Conservation (phyloP, 2,329 filamentous ascomycete genomes). For the Pestalotiopsis sp. region DNA sequence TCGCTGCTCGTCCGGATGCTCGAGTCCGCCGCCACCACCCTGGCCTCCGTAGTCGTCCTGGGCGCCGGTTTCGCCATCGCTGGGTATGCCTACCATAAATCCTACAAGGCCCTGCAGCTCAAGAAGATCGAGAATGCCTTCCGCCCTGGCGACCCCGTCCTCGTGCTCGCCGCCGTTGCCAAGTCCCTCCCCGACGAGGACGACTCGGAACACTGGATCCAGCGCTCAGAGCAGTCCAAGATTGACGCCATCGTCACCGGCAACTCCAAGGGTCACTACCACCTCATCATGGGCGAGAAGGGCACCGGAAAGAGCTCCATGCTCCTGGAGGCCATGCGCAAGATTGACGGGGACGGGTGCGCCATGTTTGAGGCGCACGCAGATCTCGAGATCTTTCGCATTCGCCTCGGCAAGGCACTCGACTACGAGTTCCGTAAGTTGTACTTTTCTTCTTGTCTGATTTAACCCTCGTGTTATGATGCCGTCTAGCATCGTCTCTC, state of each 20-base stretch:
- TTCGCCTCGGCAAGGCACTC: conserved; percentile 87
- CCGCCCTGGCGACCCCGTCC: conserved; percentile 85
- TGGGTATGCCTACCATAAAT: conserved; percentile 77
- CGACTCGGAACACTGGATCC: conserved; percentile 72
- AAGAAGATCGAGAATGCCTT: conserved; percentile 93
- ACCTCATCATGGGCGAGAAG: conserved; percentile 91
- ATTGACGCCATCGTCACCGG: conserved; percentile 86
- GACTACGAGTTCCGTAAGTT: conserved; percentile 80
- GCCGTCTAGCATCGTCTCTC: background rate
- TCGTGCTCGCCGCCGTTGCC: conserved; percentile 73
- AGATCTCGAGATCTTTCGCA: conserved; percentile 92
- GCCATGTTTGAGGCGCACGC: conserved; percentile 97
- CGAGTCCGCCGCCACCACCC: conserved; percentile 74
- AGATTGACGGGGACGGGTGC: conserved; percentile 84
- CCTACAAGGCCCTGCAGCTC: conserved; percentile 90
- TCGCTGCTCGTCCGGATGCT: conserved; percentile 63
- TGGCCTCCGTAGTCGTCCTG: conserved; percentile 74
- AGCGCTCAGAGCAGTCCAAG: conserved; percentile 77
- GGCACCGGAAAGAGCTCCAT: conserved; percentile 96
- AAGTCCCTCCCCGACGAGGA: conserved; percentile 54
- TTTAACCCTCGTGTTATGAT: background rate
- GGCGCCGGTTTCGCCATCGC: conserved; percentile 67
- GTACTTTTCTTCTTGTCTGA: background rate
- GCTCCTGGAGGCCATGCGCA: conserved; percentile 88
- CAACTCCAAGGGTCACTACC: conserved; percentile 77